phyloP scores from a whole-genome alignment of 208 protist species.

The Novymonas esmeraldas region DNA sequence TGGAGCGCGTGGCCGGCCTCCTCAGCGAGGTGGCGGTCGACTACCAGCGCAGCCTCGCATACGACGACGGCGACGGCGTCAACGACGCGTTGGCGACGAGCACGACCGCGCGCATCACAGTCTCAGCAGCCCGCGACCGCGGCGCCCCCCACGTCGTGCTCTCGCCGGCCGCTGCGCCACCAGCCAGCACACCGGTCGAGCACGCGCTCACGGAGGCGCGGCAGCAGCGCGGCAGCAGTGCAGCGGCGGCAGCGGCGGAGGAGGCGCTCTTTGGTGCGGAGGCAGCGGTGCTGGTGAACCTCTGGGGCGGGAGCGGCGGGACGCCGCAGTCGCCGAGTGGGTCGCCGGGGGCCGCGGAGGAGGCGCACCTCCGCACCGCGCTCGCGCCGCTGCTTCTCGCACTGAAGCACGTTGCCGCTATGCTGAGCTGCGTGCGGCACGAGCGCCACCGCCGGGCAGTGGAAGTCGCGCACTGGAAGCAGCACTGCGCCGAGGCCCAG shows the following conservation, averaged over 20 bases:
- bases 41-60: conserved; percentile 21
- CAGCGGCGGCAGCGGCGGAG: conserved; percentile 1
- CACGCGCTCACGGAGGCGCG: not conserved
- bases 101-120: not conserved
- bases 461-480: conserved; percentile 1
- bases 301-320: not conserved
- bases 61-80: not conserved
- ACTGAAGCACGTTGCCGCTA: conserved; percentile 26
- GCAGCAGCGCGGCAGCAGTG: not conserved
- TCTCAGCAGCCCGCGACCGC: not conserved
- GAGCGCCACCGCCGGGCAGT: conserved; percentile 9
- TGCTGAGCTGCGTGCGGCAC: conserved; percentile 15
- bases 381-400: conserved; percentile 19
- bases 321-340: not conserved
- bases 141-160: conserved; percentile 20
- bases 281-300: conserved; percentile 1
- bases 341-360: conserved; percentile 1
- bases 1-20: conserved; percentile 15
- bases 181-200: not conserved
- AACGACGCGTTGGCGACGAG: not conserved
- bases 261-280: conserved; percentile 15
- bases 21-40: conserved; percentile 24
- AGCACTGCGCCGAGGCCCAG: conserved; percentile 4
- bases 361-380: conserved; percentile 15
- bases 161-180: conserved; percentile 1